phyloP scores from a whole-genome alignment of 2,329 filamentous ascomycete species.

The Penicillium italicum region DNA sequence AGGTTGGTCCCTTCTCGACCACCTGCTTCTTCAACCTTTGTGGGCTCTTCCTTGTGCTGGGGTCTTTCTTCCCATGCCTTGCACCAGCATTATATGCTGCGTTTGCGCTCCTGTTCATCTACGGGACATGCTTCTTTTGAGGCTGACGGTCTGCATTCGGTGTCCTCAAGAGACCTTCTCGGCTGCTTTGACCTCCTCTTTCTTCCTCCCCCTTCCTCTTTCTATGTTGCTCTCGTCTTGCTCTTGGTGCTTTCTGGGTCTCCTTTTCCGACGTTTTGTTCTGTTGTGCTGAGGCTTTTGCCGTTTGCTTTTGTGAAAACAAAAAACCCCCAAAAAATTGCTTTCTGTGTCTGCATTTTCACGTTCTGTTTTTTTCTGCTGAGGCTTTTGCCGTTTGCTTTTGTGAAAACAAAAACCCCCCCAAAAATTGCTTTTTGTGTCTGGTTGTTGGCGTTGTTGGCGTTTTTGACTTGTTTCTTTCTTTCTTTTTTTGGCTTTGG shows the following conservation, averaged over 20 bases:
- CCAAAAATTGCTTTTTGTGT: neutral
- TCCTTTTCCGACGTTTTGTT: neutral
- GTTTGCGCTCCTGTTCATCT: neutral
- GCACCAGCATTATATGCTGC: neutral
- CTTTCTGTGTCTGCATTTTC: neutral
- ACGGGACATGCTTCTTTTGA: neutral
- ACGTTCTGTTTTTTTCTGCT: neutral
- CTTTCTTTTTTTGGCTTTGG: neutral
- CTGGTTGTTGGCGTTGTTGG: neutral
- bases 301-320: slow-evolving; percentile 1
- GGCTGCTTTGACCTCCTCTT: neutral
- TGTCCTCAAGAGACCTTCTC: neutral
- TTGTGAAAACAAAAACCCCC: neutral
- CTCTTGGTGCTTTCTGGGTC: neutral
- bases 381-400: slow-evolving; percentile 3
- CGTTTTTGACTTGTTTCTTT: neutral
- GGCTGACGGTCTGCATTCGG: neutral
- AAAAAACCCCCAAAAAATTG: neutral
- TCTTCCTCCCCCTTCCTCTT: no score
- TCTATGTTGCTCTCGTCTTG: neutral
- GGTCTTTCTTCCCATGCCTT: neutral
- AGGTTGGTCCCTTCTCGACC: neutral
- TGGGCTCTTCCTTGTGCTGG: neutral
- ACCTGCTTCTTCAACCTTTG: neutral
- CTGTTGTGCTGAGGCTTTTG: slow-evolving; percentile 1